Evolutionary conservation across 1,284 basidiomycete species (phyloP).

Genomic region (Fereydounia khargensis): DNA sequence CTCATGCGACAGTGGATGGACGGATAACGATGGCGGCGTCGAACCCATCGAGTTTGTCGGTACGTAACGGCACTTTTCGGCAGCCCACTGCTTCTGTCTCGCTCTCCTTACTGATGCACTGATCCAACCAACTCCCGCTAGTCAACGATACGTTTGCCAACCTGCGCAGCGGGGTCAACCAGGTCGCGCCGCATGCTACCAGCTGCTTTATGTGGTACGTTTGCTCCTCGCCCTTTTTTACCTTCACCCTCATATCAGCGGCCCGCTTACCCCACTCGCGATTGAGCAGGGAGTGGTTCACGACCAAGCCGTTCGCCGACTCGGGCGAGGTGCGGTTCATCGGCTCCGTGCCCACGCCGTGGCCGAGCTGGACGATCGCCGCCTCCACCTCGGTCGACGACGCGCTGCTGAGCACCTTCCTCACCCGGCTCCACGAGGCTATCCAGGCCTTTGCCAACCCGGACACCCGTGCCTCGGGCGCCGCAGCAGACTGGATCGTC

Average conservation of each 20-base stretch:
- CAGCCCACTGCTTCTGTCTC: too few species aligned
- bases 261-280: background rate
- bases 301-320: conserved; percentile 88
- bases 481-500: conserved; percentile 25
- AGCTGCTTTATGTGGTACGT: conserved; percentile 69
- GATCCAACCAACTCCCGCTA: too few species aligned
- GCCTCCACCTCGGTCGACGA: conserved; percentile 27
- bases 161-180: conserved; percentile 84
- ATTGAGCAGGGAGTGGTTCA: conserved; percentile 74
- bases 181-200: conserved; percentile 7
- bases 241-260: background rate
- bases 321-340: conserved; percentile 76
- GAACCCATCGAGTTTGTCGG: conserved; percentile 47
- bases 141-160: conserved; percentile 61
- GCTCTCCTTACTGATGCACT: too few species aligned
- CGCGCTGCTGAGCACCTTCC: conserved; percentile 21
- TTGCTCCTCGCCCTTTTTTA: background rate
- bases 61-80: too few species aligned
- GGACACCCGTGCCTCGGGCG: conserved; percentile 9
- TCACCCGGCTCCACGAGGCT: conserved; percentile 19
- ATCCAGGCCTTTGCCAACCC: conserved; percentile 40
- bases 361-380: conserved; percentile 79
- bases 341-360: conserved; percentile 83
- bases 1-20: too few species aligned
- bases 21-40: conserved; percentile 2